Conservation (phyloP, 2,329 filamentous ascomycete species). For the Arthrobotrys sphaeroides region DNA sequence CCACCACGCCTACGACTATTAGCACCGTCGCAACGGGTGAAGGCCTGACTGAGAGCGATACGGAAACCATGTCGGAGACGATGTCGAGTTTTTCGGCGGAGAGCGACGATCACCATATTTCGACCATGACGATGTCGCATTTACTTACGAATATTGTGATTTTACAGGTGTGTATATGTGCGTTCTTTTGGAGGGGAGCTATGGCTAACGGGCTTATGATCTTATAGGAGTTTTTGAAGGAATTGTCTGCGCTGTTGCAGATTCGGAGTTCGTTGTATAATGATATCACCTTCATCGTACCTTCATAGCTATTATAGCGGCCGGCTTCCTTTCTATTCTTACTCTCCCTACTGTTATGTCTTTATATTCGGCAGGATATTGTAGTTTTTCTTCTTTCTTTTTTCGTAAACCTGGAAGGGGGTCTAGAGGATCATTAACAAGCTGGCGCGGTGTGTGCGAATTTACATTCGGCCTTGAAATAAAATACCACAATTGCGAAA, state of each 20-base stretch:
- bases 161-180: slow-evolving; percentile 66
- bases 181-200: background rate
- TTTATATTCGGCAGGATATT: background rate
- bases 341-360: too few species aligned
- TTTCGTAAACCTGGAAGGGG: too few species aligned
- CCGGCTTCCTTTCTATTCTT: background rate
- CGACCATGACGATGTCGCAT: slow-evolving; percentile 75
- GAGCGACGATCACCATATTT: slow-evolving; percentile 56
- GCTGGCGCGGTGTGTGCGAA: too few species aligned
- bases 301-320: slow-evolving; percentile 6
- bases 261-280: slow-evolving; percentile 78
- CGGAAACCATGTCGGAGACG: slow-evolving; percentile 40
- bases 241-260: slow-evolving; percentile 78
- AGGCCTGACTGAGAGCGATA: slow-evolving; percentile 13
- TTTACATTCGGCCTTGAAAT: too few species aligned
- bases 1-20: slow-evolving; percentile 55
- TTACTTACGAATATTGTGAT: slow-evolving; percentile 82
- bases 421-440: too few species aligned
- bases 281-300: slow-evolving; percentile 71
- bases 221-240: slow-evolving; percentile 73
- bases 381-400: background rate
- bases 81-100: slow-evolving; percentile 57
- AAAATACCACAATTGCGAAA: background rate
- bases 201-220: background rate
- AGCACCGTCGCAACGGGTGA: slow-evolving; percentile 55